Evolutionary conservation across 805 yeast genomes (phyloP).

Genomic region (Hyphopichia homilentoma): DNA sequence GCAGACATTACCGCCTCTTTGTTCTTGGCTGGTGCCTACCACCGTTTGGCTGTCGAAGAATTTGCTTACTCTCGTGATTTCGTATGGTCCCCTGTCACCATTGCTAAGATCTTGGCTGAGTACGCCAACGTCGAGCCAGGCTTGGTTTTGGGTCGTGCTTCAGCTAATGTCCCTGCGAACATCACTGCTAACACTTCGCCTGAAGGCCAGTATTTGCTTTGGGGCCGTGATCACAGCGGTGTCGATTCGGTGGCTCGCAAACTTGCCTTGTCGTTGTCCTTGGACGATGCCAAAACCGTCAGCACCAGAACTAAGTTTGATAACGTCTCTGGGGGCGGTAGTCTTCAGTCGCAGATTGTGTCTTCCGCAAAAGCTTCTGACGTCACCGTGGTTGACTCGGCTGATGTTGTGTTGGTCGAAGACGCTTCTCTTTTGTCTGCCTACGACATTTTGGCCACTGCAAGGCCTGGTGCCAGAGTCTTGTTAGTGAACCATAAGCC

Average conservation of each 20-base stretch:
- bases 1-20: constrained; percentile 72
- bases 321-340: constrained; percentile 69
- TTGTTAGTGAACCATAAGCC: constrained; percentile 41
- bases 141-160: constrained; percentile 15
- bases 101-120: constrained; percentile 44
- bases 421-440: constrained; percentile 49
- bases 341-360: constrained; percentile 63
- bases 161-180: constrained; percentile 16
- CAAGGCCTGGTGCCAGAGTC: constrained; percentile 53
- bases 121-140: constrained; percentile 30
- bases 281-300: constrained; percentile 51
- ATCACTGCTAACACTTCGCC: constrained; percentile 41
- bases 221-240: constrained; percentile 65
- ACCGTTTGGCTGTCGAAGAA: constrained; percentile 43
- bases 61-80: constrained; percentile 49
- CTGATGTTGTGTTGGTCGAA: constrained; percentile 65
- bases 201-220: constrained; percentile 48
- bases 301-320: constrained; percentile 66
- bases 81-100: constrained; percentile 54
- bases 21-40: constrained; percentile 46
- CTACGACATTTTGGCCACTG: constrained; percentile 61
- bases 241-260: constrained; percentile 56
- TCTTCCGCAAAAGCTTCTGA: constrained; percentile 15
- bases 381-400: constrained; percentile 42
- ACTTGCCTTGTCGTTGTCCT: constrained; percentile 65